Base-by-base conservation (phyloP, 2,329 filamentous ascomycete species). In the Arthrobotrys conoides region DNA sequence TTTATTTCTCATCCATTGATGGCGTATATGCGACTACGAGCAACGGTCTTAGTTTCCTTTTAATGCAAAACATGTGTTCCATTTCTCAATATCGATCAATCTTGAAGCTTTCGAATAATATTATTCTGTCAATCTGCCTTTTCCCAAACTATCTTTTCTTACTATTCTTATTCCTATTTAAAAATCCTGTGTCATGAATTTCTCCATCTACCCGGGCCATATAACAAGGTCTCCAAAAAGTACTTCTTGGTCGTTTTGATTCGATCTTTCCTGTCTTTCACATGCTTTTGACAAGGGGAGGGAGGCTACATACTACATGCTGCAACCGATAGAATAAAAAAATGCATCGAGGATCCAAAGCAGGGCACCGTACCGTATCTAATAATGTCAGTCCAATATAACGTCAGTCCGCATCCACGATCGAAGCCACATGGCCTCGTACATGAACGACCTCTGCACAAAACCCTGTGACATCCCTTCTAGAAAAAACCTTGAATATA, bases 391-490 rank as follows among this genome's bases (percentile, higher is more conserved):
- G 57, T 48, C 18, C 38, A 61, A 67, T 22, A 67, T 73, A 61
- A 73, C 63, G 63, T 61, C 70, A 73, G 46, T 12, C 33, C 27
- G 71, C 71, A 48, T 55, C 71, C 55, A 64, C 59, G 36, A 63
- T 44, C 38, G 64, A 36, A 61, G 55, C 72, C 72, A 76, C 59
- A 65, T 76, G 72, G 72, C 66, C 72, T 51, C 33, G n/a, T 68
- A 61, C 61, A 49, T 63, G 44, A 46, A 20, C 24, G 3, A 63
- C 41, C 41, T 9, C 55, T 73, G 71, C 71, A 75, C 46, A 57
- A 55, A 70, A 76, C 55, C 72, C 65, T 64, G 66, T 76, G 72
- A 76, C 65, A 70, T 18, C 33, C 16, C 49, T 75, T 75, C 64
- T 61, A 73, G 70, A 73, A 73, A 73, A 73, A 41, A 38, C 38